Base-by-base conservation (phyloP, 2,329 filamentous ascomycete genomes). In the Reticulascus tulasneorum region DNA sequence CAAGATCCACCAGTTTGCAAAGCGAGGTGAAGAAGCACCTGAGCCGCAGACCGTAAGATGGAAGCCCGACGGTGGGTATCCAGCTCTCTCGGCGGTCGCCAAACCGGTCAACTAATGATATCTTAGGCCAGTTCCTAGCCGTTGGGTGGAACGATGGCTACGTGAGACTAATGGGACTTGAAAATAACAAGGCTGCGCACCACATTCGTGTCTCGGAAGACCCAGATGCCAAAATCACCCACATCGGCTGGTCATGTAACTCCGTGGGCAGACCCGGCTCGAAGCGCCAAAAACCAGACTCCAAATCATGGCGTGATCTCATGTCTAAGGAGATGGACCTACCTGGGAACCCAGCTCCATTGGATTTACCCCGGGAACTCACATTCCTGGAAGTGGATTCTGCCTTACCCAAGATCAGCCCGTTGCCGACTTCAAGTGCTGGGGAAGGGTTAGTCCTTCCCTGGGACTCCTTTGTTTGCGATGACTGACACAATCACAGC, bases 61-160 rank as follows among this genome's bases (percentile, higher is more conserved):
- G 83, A 85, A 82, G 54, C 67, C 73, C 19, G 80, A 85, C 52
- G 83, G 83, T 84, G 53, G 52, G 68, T 46, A 5, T n/a, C 20
- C n/a, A n/a, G n/a, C n/a, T n/a, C n/a, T 6, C n/a, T 17, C n/a
- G 7, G 15, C 13, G 11, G 17, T 30, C 13, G 17, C 12, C 7
- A 8, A 10, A 10, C 15, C 15, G 1, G n/a, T 7, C 27, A 10
- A 5, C 23, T 44, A 21, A 44, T 23, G 5, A n/a, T 6, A 9
- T n/a, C 11, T 13, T 19, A 84, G 82, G 84, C 8, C 83, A 86
- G 44, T 79, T 87, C 26, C 73, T 96, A 36, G 88, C 88, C 11
- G 78, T 93, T 11, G 87, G 81, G 29, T 94, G 87, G 80, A 87
- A 77, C 48, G 87, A 94, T 64, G 85, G 86, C 19, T 76, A 77